phyloP scores from a whole-genome alignment of 2,329 filamentous ascomycete genomes.

The Phialophora macrospora region DNA sequence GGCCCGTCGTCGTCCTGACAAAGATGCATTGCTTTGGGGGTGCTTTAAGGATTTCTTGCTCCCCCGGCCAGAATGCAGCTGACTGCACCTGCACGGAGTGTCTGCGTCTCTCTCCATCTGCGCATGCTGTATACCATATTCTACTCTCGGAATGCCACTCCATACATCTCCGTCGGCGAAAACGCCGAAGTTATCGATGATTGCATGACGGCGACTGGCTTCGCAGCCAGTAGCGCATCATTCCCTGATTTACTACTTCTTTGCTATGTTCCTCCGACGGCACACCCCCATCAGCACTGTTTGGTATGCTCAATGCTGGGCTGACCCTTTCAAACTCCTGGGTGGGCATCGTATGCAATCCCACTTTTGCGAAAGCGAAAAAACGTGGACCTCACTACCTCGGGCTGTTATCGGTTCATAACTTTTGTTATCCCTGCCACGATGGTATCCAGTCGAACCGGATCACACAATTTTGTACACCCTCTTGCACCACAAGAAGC shows the following conservation, averaged over 20 bases:
- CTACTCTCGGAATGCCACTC: too few species aligned
- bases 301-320: not conserved
- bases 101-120: too few species aligned
- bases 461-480: conserved; percentile 73
- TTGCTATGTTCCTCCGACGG: not conserved
- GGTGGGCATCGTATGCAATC: not conserved
- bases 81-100: too few species aligned
- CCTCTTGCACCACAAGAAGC: conserved; percentile 81
- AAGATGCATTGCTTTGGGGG: too few species aligned
- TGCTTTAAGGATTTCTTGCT: too few species aligned
- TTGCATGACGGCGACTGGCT: not conserved
- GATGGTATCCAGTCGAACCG: not conserved
- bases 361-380: not conserved
- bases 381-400: not conserved
- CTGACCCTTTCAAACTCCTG: not conserved
- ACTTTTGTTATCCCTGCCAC: too few species aligned
- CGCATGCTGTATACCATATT: too few species aligned
- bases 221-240: not conserved
- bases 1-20: too few species aligned
- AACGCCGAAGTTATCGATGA: too few species aligned
- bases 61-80: too few species aligned
- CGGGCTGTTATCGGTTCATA: not conserved
- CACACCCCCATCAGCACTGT: not conserved
- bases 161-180: too few species aligned
- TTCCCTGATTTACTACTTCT: not conserved